Conservation (phyloP, 768 basidiomycete species). For the Kwoniella heveanensis region DNA sequence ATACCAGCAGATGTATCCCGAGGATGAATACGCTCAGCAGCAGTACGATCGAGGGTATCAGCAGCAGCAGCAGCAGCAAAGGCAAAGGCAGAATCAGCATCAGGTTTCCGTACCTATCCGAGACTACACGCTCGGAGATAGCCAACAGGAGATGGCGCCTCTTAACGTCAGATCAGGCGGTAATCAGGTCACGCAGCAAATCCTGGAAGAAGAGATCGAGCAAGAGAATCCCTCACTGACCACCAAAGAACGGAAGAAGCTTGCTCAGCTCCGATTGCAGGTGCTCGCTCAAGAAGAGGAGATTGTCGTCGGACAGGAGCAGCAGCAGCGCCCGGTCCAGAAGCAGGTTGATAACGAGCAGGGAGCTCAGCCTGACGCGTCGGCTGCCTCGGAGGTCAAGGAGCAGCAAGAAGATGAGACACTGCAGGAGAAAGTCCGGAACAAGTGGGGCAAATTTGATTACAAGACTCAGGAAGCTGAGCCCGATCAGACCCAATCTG, state of each 20-base stretch:
- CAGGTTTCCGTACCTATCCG: background rate
- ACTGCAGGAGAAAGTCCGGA: background rate
- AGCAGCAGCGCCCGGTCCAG: background rate
- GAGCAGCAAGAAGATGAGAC: background rate
- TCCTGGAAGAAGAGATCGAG: conserved; percentile 6
- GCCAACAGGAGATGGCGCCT: background rate
- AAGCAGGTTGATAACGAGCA: background rate
- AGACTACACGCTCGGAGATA: background rate
- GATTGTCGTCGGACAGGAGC: background rate
- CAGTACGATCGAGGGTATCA: background rate
- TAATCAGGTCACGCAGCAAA: background rate
- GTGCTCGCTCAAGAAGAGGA: background rate
- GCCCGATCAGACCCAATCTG: background rate
- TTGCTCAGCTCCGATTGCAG: conserved; percentile 8
- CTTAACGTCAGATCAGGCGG: background rate
- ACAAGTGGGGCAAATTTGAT: background rate
- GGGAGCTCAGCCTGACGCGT: background rate
- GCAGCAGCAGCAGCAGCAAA: conserved; percentile 4
- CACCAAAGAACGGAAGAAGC: background rate
- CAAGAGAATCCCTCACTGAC: conserved; percentile 9
- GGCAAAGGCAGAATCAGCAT: background rate
- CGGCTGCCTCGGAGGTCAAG: background rate
- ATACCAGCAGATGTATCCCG: background rate
- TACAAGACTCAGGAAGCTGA: background rate
- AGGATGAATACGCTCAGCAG: background rate